Evolutionary conservation across 31 red algal genomes (phyloP).

Genomic region (Odonthalia washingtoniensis): DNA sequence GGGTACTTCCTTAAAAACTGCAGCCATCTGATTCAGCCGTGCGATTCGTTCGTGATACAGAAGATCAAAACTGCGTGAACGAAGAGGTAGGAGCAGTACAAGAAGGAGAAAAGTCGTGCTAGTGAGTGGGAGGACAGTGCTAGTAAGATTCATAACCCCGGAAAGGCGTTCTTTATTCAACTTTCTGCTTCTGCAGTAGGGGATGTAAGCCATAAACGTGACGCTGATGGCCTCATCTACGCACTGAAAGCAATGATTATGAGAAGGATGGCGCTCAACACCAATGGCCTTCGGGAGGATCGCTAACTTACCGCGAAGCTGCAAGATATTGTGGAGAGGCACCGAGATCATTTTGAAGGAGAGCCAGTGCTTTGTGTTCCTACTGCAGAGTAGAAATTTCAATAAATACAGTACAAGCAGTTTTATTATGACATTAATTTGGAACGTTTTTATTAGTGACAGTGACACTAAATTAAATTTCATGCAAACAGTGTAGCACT

Average conservation of each 20-base stretch:
- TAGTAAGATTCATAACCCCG: constrained; percentile 45
- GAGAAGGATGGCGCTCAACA: constrained; percentile 34
- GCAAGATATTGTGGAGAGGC: constrained; percentile 35
- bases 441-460: too few species aligned
- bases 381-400: constrained; percentile 28
- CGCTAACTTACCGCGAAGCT: constrained; percentile 5
- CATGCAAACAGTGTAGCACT: too few species aligned
- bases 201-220: constrained; percentile 3
- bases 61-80: constrained; percentile 34
- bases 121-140: constrained; percentile 19
- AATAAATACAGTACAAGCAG: constrained; percentile 14
- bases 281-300: constrained; percentile 39
- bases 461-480: too few species aligned
- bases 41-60: constrained; percentile 48
- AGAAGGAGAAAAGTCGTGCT: constrained; percentile 16
- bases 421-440: constrained; percentile 3
- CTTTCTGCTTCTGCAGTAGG: constrained; percentile 26
- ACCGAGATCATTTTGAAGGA: constrained; percentile 23
- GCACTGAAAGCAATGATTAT: constrained; percentile 60
- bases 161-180: constrained; percentile 36
- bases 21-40: constrained; percentile 41
- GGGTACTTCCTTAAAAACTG: constrained; percentile 50
- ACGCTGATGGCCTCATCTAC: constrained; percentile 33
- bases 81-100: constrained; percentile 24
- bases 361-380: constrained; percentile 28